Percentiles rank a stretch among this genome's conserved stretches.
Conservation (phyloP, 805 yeast genomes). For the Kluyveromyces starmeri region DNA sequence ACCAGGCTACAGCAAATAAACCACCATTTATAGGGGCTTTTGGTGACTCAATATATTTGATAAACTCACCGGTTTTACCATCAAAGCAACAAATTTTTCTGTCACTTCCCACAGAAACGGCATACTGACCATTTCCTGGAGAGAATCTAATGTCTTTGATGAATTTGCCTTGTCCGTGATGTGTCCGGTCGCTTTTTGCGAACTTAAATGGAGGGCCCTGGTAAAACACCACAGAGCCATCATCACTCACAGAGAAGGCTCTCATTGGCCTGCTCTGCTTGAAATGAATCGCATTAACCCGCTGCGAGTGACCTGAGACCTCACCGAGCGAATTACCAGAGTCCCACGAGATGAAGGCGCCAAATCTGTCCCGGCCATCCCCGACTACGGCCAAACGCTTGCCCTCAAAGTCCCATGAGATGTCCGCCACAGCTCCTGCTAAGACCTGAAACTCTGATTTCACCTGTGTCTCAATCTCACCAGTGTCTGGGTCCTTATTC, state of each 20-base stretch:
- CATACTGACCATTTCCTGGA: conserved; percentile 55
- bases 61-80: conserved; percentile 75
- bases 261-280: conserved; percentile 84
- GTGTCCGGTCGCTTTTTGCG: conserved; percentile 56
- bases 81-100: conserved; percentile 70
- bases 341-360: conserved; percentile 89
- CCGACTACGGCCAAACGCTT: conserved; percentile 89
- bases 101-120: conserved; percentile 81
- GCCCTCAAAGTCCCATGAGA: conserved; percentile 89
- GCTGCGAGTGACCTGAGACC: conserved; percentile 82
- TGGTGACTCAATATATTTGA: conserved; percentile 37
- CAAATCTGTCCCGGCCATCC: conserved; percentile 83
- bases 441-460: conserved; percentile 78
- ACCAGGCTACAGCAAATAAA: conserved; percentile 71
- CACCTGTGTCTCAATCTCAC: conserved; percentile 37
- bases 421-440: conserved; percentile 70
- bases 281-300: conserved; percentile 75
- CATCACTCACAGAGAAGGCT: conserved; percentile 90
- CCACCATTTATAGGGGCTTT: conserved; percentile 61
- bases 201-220: conserved; percentile 95
- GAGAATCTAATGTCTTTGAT: conserved; percentile 76
- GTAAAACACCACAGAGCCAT: conserved; percentile 71
- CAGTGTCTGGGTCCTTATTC: conserved; percentile 39
- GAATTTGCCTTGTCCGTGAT: conserved; percentile 58
- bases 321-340: conserved; percentile 97